These are phyloP conservation scores for Trypanosoma avium DNA, from an alignment of 208 protist genomes.

Conservation along the genomic window DNA sequence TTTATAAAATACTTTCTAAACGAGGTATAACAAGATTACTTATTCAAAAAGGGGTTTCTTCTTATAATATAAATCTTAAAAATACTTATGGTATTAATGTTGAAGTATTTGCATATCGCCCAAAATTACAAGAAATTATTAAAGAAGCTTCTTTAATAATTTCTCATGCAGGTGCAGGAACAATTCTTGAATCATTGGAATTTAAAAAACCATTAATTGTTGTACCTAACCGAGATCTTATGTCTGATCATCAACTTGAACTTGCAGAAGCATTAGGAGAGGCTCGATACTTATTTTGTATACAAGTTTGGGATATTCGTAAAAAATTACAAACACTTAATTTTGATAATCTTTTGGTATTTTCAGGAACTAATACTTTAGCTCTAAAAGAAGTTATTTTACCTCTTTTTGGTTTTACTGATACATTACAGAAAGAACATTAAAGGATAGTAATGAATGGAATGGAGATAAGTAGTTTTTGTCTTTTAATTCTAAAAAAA, in stretches of 20 bases:
- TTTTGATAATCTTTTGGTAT: constrained; percentile 36
- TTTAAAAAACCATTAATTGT: constrained; percentile 58
- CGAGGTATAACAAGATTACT: constrained; percentile 58
- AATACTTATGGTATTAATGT: constrained; percentile 37
- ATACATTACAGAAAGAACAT: too few species aligned
- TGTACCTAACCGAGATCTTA: constrained; percentile 85
- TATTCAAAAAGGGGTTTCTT: constrained; percentile 74
- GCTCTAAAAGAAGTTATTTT: constrained; percentile 30
- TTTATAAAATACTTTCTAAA: constrained; percentile 37
- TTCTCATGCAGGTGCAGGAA: constrained; percentile 89
- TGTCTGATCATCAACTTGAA: constrained; percentile 90
- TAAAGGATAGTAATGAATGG: not conserved
- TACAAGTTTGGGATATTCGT: constrained; percentile 43
- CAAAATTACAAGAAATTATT: constrained; percentile 53
- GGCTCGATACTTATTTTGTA: constrained; percentile 62
- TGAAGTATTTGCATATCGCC: constrained; percentile 75
- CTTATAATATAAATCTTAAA: constrained; percentile 6
- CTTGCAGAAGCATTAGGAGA: constrained; percentile 59
- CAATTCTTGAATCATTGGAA: constrained; percentile 89
- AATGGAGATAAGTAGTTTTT: not conserved
- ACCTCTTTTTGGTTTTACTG: constrained; percentile 8
- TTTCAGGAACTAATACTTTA: constrained; percentile 43
- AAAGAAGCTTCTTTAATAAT: constrained; percentile 64
- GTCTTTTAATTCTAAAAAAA: constrained; percentile 1
- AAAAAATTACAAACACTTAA: constrained; percentile 41